These are phyloP conservation scores for Vanilla planifolia DNA, from an alignment of 106 monocot genomes.

Conservation along the genomic window DNA sequence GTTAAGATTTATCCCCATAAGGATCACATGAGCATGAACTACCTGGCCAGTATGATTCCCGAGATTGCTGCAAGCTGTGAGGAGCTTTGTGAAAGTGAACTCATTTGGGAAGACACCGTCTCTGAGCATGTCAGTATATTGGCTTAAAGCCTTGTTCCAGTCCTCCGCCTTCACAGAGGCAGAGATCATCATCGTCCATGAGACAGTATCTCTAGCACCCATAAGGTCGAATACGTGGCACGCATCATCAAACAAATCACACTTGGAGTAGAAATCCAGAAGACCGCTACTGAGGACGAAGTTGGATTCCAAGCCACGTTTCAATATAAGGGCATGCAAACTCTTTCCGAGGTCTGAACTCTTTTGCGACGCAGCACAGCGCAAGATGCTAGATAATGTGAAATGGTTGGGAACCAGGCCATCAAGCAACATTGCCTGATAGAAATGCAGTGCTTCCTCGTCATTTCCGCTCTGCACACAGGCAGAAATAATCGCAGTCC, in stretches of 20 bases:
- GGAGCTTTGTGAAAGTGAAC: conserved; percentile 64
- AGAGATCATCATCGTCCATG: conserved; percentile 73
- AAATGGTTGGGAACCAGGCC: conserved; percentile 49
- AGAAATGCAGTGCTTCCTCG: conserved; percentile 34
- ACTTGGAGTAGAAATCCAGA: conserved; percentile 49
- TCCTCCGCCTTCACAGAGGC: conserved; percentile 38
- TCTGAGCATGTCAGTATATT: conserved; percentile 39
- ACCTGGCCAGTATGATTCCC: conserved; percentile 14
- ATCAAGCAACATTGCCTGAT: conserved; percentile 23
- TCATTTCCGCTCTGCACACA: conserved; percentile 15
- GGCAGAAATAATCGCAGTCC: conserved; percentile 56
- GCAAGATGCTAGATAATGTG: conserved; percentile 45
- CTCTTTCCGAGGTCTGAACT: conserved; percentile 16
- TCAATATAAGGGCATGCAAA: conserved; percentile 32
- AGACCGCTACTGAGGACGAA: conserved; percentile 29
- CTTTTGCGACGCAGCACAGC: conserved; percentile 23
- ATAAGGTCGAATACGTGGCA: conserved; percentile 22
- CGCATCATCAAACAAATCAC: conserved; percentile 20
- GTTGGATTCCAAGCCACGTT: conserved; percentile 32
- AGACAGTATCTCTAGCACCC: conserved; percentile 35
- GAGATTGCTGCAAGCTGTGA: conserved; percentile 34
- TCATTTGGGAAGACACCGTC: conserved; percentile 40
- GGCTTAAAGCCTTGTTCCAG: conserved; percentile 21
- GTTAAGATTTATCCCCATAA: conserved; percentile 42
- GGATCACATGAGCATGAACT: conserved; percentile 59